These are phyloP conservation scores for Elongisporangium undulatum DNA, from an alignment of 352 stramenopile genomes.

Conservation along the genomic window DNA sequence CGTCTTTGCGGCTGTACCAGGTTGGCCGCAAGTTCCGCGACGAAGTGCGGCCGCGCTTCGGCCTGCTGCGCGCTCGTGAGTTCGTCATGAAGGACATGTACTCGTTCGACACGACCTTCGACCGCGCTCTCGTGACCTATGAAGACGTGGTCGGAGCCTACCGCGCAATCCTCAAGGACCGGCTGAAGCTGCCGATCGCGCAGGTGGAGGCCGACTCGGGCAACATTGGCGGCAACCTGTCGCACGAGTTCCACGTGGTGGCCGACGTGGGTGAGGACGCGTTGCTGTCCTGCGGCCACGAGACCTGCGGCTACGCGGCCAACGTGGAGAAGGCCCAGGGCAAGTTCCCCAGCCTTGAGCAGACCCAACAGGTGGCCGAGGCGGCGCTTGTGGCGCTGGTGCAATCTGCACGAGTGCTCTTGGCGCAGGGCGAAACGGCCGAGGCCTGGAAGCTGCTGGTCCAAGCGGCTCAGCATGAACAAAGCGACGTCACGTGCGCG, in stretches of 20 bases:
- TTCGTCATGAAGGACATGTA: constrained; percentile 94
- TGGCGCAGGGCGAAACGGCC: constrained; percentile 18
- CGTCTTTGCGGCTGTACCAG: constrained; percentile 80
- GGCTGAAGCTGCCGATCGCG: constrained; percentile 63
- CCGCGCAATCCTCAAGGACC: constrained; percentile 60
- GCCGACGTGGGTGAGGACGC: constrained; percentile 80
- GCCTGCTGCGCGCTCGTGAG: constrained; percentile 73
- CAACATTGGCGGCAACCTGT: constrained; percentile 85
- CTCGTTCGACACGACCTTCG: constrained; percentile 75
- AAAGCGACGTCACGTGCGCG: constrained; percentile 27
- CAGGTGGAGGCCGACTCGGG: constrained; percentile 85
- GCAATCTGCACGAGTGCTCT: constrained; percentile 8
- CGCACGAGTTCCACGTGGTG: constrained; percentile 88
- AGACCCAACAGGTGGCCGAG: not conserved
- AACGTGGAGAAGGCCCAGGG: constrained; percentile 85
- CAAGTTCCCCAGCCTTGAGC: constrained; percentile 9
- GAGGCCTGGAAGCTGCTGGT: constrained; percentile 26
- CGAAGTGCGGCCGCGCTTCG: constrained; percentile 85
- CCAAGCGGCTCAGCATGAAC: constrained; percentile 12
- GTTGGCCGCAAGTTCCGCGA: constrained; percentile 87
- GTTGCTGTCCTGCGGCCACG: constrained; percentile 60
- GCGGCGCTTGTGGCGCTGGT: not conserved
- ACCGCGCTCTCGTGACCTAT: constrained; percentile 63
- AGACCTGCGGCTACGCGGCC: constrained; percentile 68
- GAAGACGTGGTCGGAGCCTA: constrained; percentile 77